Percentiles rank a stretch among this genome's conserved stretches.
phyloP scores from a whole-genome alignment of 2,329 filamentous ascomycete genomes.

The Colletotrichum trifolii region DNA sequence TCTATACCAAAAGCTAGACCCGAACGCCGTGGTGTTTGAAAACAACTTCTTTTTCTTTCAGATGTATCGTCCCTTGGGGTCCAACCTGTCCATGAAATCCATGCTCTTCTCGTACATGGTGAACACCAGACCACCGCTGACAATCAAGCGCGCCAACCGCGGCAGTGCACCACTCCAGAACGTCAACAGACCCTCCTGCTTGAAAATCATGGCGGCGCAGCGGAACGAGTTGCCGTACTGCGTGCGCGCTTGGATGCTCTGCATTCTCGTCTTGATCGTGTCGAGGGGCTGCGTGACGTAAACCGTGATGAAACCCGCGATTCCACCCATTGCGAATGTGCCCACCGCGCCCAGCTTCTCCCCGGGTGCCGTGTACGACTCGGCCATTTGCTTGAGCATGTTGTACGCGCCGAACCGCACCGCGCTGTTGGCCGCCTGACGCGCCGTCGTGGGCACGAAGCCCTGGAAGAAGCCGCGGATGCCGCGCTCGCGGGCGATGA shows the following conservation, averaged over 20 bases:
- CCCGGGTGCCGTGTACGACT: slow-evolving; percentile 91
- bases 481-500: slow-evolving; percentile 90
- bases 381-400: slow-evolving; percentile 87
- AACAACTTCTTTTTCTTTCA: slow-evolving; percentile 50
- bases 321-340: slow-evolving; percentile 90
- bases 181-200: slow-evolving; percentile 87
- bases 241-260: slow-evolving; percentile 86
- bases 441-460: slow-evolving; percentile 92
- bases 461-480: slow-evolving; percentile 96
- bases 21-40: slow-evolving; percentile 22
- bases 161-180: slow-evolving; percentile 96
- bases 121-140: slow-evolving; percentile 97
- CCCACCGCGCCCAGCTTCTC: slow-evolving; percentile 91
- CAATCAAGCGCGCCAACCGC: slow-evolving; percentile 81
- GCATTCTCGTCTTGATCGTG: slow-evolving; percentile 97
- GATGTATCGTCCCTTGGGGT: slow-evolving; percentile 87
- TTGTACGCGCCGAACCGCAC: slow-evolving; percentile 93
- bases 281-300: slow-evolving; percentile 82
- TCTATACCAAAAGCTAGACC: slow-evolving; percentile 34
- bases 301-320: slow-evolving; percentile 92
- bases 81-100: slow-evolving; percentile 81
- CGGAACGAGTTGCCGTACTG: slow-evolving; percentile 89
- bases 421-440: slow-evolving; percentile 94
- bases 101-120: slow-evolving; percentile 99
- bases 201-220: slow-evolving; percentile 86